Percentiles rank a stretch among this genome's conserved stretches.
Conservation (phyloP, 2,329 filamentous ascomycete species). For the Neurospora sp. region DNA sequence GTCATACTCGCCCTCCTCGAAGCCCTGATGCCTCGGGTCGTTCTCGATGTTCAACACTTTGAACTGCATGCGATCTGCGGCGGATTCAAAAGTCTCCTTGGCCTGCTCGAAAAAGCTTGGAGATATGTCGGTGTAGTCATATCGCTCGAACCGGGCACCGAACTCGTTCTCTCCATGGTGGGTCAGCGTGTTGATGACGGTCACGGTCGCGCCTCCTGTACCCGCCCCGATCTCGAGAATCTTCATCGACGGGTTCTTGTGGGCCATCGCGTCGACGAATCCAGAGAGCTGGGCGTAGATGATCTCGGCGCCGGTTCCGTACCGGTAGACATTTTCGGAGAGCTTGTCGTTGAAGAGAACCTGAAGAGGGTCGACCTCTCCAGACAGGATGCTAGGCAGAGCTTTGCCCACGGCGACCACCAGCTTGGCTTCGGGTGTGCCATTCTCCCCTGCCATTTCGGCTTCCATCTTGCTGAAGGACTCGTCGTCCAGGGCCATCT, state of each 20-base stretch:
- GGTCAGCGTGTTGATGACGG: neutral
- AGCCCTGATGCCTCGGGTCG: constrained; percentile 23
- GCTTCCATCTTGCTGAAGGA: no score
- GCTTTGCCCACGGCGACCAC: neutral
- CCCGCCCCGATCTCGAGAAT: constrained; percentile 33
- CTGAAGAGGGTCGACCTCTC: constrained; percentile 3
- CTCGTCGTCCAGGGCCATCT: no score
- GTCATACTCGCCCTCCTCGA: constrained; percentile 22
- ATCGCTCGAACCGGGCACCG: constrained; percentile 1
- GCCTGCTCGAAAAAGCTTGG: constrained; percentile 22
- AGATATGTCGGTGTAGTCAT: constrained; percentile 16
- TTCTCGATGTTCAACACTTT: constrained; percentile 22
- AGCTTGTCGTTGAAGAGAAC: constrained; percentile 6
- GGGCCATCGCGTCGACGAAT: constrained; percentile 7
- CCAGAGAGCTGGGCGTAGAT: neutral
- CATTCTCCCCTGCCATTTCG: no score
- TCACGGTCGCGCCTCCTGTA: constrained; percentile 27
- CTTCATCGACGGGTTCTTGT: constrained; percentile 11
- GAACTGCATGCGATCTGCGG: constrained; percentile 18
- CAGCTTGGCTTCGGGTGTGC: no score
- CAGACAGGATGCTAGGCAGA: neutral
- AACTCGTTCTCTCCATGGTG: neutral
- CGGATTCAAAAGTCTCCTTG: constrained; percentile 14
- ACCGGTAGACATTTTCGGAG: constrained; percentile 3
- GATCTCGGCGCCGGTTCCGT: neutral